These are phyloP conservation scores for Thelephora terrestris DNA, from an alignment of 1,284 basidiomycete species.

Conservation along the genomic window DNA sequence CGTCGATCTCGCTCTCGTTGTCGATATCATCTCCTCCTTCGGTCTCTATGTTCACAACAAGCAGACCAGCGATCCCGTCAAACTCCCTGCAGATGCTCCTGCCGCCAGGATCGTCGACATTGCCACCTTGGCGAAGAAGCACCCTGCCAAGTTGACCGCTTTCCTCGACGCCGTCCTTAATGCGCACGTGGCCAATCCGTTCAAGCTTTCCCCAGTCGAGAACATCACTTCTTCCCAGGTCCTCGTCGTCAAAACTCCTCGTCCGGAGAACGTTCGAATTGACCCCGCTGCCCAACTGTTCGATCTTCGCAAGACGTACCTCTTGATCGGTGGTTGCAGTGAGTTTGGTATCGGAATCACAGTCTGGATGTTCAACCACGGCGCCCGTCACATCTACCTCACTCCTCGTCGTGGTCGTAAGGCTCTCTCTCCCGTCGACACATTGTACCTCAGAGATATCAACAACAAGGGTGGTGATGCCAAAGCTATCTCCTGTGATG, in stretches of 20 bases:
- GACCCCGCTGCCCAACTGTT: conserved; percentile 20
- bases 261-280: conserved; percentile 7
- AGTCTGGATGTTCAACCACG: conserved; percentile 22
- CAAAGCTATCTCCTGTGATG: conserved; percentile 18
- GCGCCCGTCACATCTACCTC: conserved; percentile 20
- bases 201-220: conserved; percentile 10
- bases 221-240: not conserved
- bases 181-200: conserved; percentile 3
- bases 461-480: conserved; percentile 13
- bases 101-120: conserved; percentile 1
- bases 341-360: conserved; percentile 31
- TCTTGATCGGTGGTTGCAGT: conserved; percentile 22
- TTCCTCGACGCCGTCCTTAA: not conserved
- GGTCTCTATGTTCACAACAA: conserved; percentile 18
- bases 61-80: conserved; percentile 1
- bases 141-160: conserved; percentile 1
- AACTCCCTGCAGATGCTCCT: conserved; percentile 12
- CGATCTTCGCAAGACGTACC: conserved; percentile 21
- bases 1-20: conserved; percentile 11
- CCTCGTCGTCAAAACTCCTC: not conserved
- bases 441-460: conserved; percentile 18
- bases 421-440: conserved; percentile 17
- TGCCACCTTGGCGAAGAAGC: not conserved
- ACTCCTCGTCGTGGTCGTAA: conserved; percentile 21
- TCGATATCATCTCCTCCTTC: conserved; percentile 17